Conservation (phyloP, 2,329 filamentous ascomycete genomes). For the Trichoderma sp. region DNA sequence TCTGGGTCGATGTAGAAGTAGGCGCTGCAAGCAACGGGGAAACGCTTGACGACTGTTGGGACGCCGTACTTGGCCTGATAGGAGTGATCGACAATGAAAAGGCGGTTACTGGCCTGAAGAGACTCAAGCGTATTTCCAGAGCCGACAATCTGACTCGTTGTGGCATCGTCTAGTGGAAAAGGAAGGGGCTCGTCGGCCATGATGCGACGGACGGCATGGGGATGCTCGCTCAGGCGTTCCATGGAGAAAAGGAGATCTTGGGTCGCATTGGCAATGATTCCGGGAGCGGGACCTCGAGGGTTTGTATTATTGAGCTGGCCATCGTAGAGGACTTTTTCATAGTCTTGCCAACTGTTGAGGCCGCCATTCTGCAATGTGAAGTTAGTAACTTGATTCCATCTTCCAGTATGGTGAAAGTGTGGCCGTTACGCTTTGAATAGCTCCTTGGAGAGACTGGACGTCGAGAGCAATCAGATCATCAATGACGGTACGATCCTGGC, state of each 20-base stretch:
- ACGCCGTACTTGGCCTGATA: background rate
- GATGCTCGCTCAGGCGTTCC: slow-evolving; percentile 50
- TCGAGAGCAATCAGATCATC: slow-evolving; percentile 24
- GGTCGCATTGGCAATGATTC: slow-evolving; percentile 50
- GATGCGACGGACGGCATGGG: slow-evolving; percentile 44
- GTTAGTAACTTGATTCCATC: background rate
- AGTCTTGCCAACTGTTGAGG: slow-evolving; percentile 37
- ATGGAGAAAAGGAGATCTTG: slow-evolving; percentile 53
- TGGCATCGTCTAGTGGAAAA: slow-evolving; percentile 42
- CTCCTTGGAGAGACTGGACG: background rate
- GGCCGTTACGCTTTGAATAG: too few relatives aligned
- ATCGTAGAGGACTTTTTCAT: slow-evolving; percentile 42
- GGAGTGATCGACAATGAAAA: slow-evolving; percentile 47
- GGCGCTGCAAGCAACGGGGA: slow-evolving; percentile 48
- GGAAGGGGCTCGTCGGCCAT: slow-evolving; percentile 41
- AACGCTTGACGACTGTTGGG: slow-evolving; percentile 35
- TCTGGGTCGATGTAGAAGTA: slow-evolving; percentile 51
- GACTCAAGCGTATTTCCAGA: slow-evolving; percentile 35
- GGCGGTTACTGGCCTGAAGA: slow-evolving; percentile 43
- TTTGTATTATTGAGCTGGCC: slow-evolving; percentile 45
- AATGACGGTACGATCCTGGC: slow-evolving; percentile 29
- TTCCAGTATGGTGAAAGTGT: background rate
- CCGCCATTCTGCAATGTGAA: slow-evolving; percentile 34
- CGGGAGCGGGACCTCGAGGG: slow-evolving; percentile 37
- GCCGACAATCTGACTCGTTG: slow-evolving; percentile 40